Evolutionary conservation across 2,329 filamentous ascomycete genomes (phyloP).

Genomic region (Colletotrichum sp.): DNA sequence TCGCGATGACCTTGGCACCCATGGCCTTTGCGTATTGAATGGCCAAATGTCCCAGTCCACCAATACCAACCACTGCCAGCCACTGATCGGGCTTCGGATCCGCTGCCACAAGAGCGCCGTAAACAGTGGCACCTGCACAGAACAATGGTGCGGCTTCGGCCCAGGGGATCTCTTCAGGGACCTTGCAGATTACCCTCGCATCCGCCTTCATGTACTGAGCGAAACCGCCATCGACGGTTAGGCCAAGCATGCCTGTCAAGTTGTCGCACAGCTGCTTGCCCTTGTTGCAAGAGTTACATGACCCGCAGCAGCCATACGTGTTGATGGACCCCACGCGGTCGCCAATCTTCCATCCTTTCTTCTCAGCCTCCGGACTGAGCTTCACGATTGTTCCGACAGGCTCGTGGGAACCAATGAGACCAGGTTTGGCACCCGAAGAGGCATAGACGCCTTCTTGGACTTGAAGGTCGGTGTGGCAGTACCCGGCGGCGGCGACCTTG

Average conservation of each 20-base stretch:
- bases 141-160: constrained; percentile 29
- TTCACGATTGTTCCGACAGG: constrained; percentile 68
- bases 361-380: constrained; percentile 46
- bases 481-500: constrained; percentile 23
- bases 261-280: constrained; percentile 27
- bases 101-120: constrained; percentile 22
- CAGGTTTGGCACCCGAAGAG: constrained; percentile 26
- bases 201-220: constrained; percentile 31
- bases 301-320: constrained; percentile 25
- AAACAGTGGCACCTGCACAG: constrained; percentile 32
- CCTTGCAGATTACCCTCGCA: constrained; percentile 26
- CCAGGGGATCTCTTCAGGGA: constrained; percentile 26
- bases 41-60: constrained; percentile 29
- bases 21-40: constrained; percentile 29
- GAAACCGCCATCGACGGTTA: constrained; percentile 29
- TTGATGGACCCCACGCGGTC: constrained; percentile 55
- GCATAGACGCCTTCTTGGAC: constrained; percentile 19
- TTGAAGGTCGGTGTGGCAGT: constrained; percentile 25
- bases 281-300: constrained; percentile 25
- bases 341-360: constrained; percentile 46
- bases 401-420: constrained; percentile 58
- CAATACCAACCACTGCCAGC: constrained; percentile 30
- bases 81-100: constrained; percentile 22
- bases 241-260: constrained; percentile 26
- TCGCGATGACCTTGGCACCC: constrained; percentile 26